Evolutionary conservation across 2,329 filamentous ascomycete species (phyloP).

Genomic region (Diaporthe capsici): DNA sequence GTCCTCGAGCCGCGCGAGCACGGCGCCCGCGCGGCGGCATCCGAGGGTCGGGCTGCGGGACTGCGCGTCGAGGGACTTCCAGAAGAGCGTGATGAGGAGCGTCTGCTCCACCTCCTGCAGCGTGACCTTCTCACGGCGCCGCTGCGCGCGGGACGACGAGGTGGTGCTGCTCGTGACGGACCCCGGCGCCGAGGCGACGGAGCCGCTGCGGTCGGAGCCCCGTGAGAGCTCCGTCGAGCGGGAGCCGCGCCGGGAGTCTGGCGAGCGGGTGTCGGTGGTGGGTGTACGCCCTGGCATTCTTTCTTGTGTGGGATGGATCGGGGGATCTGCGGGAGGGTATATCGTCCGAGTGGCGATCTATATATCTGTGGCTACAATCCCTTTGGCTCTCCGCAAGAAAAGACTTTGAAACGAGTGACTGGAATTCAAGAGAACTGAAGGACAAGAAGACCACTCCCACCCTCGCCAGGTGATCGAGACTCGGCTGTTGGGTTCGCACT

Average conservation of each 20-base stretch:
- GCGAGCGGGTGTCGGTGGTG: not conserved
- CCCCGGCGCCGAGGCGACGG: not conserved
- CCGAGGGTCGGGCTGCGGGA: not conserved
- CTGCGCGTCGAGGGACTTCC: constrained; percentile 7
- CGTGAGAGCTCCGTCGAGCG: not conserved
- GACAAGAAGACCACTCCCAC: no score
- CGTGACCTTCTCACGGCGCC: not conserved
- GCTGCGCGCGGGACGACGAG: not conserved
- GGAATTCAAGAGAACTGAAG: not conserved
- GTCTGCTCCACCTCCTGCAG: not conserved
- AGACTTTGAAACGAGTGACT: not conserved
- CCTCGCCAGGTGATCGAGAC: not conserved
- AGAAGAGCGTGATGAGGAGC: not conserved
- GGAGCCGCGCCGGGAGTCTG: constrained; percentile 22
- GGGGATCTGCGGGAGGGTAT: not conserved
- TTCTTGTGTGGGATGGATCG: not conserved
- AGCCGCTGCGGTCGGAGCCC: constrained; percentile 1
- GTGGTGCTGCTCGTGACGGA: not conserved
- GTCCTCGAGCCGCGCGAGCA: constrained; percentile 27
- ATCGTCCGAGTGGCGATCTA: not conserved
- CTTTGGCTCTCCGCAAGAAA: not conserved
- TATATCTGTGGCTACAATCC: not conserved
- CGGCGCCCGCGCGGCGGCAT: constrained; percentile 1
- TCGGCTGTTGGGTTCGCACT: not conserved
- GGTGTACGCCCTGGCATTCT: not conserved